Conservation (phyloP, 2,329 filamentous ascomycete genomes). For the Aspergillus quadricinctus region DNA sequence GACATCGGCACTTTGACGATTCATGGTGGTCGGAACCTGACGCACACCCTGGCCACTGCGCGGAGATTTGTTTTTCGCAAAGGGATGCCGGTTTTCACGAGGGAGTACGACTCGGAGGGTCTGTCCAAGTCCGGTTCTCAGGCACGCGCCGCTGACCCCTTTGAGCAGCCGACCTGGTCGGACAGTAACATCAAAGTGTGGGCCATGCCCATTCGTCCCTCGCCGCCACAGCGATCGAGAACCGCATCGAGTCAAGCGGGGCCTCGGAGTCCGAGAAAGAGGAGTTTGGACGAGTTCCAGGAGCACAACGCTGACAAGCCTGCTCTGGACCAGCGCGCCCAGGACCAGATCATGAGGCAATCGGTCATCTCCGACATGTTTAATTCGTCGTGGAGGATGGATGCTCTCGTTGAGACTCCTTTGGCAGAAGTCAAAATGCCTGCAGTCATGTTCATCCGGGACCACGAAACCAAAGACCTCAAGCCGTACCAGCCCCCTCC, state of each 20-base stretch:
- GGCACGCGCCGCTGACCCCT: slow-evolving; percentile 16
- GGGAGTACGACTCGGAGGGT: slow-evolving; percentile 57
- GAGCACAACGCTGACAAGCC: slow-evolving; percentile 14
- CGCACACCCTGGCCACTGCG: slow-evolving; percentile 75
- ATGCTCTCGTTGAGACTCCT: slow-evolving; percentile 63
- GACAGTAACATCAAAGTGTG: slow-evolving; percentile 79
- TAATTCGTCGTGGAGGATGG: slow-evolving; percentile 68
- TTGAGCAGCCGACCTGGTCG: slow-evolving; percentile 61
- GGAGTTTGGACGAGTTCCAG: slow-evolving; percentile 49
- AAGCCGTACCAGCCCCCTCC: slow-evolving; percentile 65
- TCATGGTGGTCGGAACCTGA: slow-evolving; percentile 75
- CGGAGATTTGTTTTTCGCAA: slow-evolving; percentile 83
- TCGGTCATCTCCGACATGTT: slow-evolving; percentile 73
- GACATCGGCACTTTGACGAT: slow-evolving; percentile 53
- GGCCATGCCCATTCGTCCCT: slow-evolving; percentile 61
- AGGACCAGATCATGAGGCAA: slow-evolving; percentile 52
- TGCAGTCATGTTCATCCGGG: slow-evolving; percentile 65
- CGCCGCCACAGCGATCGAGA: slow-evolving; percentile 13
- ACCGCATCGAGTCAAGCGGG: slow-evolving; percentile 20
- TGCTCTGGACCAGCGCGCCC: slow-evolving; percentile 21
- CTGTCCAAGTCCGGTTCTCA: slow-evolving; percentile 19
- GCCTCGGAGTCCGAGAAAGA: slow-evolving; percentile 39
- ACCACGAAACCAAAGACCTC: slow-evolving; percentile 59
- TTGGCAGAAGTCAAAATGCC: slow-evolving; percentile 65
- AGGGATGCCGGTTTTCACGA: slow-evolving; percentile 66